Evolutionary conservation across 768 basidiomycete species (phyloP).

Genomic region (Antrodiella citrinella): DNA sequence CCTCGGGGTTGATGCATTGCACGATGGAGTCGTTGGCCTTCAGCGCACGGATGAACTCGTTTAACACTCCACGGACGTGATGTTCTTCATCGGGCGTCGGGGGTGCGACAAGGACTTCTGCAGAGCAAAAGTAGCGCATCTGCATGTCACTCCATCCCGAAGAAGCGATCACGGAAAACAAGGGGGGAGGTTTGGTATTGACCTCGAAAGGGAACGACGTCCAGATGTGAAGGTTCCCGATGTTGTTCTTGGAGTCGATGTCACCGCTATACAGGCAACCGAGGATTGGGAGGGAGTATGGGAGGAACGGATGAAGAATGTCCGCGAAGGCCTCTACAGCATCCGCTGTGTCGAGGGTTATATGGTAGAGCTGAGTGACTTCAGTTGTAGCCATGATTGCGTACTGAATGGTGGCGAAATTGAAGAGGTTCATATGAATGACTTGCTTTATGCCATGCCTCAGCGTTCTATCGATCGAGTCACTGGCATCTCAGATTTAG

Average conservation of each 20-base stretch:
- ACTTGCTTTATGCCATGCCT: too few relatives aligned
- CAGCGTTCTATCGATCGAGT: too few relatives aligned
- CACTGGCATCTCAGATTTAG: neutral
- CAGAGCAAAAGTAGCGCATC: neutral
- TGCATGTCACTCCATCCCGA: neutral
- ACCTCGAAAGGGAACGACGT: neutral
- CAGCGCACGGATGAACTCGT: neutral
- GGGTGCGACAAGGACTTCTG: neutral
- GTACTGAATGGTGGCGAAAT: neutral
- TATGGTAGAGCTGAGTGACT: conserved; percentile 1
- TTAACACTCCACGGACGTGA: neutral
- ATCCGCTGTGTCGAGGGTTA: neutral
- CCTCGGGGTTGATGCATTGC: neutral
- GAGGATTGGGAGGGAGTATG: neutral
- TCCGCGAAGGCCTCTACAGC: neutral
- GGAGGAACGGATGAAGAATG: neutral
- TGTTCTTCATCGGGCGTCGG: neutral
- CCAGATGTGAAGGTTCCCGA: neutral
- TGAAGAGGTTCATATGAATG: neutral
- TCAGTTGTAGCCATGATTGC: too few relatives aligned
- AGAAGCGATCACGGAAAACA: neutral
- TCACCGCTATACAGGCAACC: neutral
- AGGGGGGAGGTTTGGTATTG: neutral
- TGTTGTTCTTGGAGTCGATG: neutral
- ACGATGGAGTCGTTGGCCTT: neutral